These are phyloP conservation scores for Adansonia grandidieri DNA, from an alignment of 441 rosid species.

Conservation along the genomic window DNA sequence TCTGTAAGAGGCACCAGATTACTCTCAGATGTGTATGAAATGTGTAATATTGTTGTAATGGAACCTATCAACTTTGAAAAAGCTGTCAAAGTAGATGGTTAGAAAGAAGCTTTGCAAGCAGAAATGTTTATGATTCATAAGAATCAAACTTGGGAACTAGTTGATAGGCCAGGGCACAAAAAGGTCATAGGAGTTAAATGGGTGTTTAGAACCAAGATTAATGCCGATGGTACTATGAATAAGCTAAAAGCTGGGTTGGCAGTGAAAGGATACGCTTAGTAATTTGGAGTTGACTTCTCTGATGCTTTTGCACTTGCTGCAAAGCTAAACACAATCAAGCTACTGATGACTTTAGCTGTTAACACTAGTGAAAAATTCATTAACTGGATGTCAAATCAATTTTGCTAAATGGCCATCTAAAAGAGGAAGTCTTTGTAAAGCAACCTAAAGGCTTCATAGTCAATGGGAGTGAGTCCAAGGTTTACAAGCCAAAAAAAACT, in stretches of 20 bases:
- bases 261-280: background rate
- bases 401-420: background rate
- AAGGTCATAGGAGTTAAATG: no score
- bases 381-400: slow-evolving; percentile 34
- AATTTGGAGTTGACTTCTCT: background rate
- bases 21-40: no score
- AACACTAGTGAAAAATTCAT: background rate
- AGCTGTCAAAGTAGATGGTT: no score
- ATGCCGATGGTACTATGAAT: background rate
- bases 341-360: background rate
- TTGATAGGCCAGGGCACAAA: no score
- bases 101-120: background rate
- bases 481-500: background rate
- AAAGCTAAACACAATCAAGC: background rate
- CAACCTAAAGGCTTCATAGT: no score
- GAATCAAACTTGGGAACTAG: no score
- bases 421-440: no score
- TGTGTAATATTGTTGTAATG: background rate
- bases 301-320: background rate
- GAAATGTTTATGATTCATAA: no score
- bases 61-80: no score
- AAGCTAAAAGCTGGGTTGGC: background rate
- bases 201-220: no score
- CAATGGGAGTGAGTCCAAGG: background rate
- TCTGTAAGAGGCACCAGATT: no score